phyloP scores from a whole-genome alignment of 2,329 filamentous ascomycete genomes.

The Didymosphaeria variabile region DNA sequence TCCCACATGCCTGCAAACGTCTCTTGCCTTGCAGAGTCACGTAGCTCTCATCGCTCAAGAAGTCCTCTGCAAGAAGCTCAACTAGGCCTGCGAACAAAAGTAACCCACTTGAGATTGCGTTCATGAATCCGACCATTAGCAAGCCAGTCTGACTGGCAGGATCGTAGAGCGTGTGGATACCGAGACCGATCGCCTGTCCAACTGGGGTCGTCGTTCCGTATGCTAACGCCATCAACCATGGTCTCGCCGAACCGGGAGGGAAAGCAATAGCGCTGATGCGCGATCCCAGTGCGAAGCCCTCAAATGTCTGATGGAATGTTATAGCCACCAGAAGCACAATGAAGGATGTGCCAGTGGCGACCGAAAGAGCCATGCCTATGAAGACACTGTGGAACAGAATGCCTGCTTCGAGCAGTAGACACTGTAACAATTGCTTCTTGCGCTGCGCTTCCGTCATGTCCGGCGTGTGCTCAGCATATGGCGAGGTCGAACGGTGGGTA shows the following conservation, averaged over 20 bases:
- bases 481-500: constrained; percentile 16
- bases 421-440: constrained; percentile 74
- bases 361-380: constrained; percentile 76
- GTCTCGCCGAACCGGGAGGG: constrained; percentile 74
- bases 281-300: constrained; percentile 74
- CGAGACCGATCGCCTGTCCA: constrained; percentile 60
- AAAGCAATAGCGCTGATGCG: constrained; percentile 77
- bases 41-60: constrained; percentile 71
- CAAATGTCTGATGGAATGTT: constrained; percentile 75
- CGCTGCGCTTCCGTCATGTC: constrained; percentile 55
- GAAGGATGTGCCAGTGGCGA: constrained; percentile 72
- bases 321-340: constrained; percentile 73
- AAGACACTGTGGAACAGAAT: constrained; percentile 83
- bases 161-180: constrained; percentile 61
- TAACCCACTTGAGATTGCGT: constrained; percentile 59
- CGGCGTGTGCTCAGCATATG: constrained; percentile 26
- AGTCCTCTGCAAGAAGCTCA: constrained; percentile 61
- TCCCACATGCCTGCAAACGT: constrained; percentile 68
- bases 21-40: constrained; percentile 64
- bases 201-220: constrained; percentile 67
- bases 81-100: constrained; percentile 61
- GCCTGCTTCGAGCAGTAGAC: constrained; percentile 77
- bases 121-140: constrained; percentile 61
- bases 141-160: constrained; percentile 58
- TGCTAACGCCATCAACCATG: constrained; percentile 74